Percentiles rank a stretch among this genome's conserved stretches.
These are phyloP conservation scores for Pseudotsuga menziesii DNA, from an alignment of 75 land plant species.

Conservation along the genomic window DNA sequence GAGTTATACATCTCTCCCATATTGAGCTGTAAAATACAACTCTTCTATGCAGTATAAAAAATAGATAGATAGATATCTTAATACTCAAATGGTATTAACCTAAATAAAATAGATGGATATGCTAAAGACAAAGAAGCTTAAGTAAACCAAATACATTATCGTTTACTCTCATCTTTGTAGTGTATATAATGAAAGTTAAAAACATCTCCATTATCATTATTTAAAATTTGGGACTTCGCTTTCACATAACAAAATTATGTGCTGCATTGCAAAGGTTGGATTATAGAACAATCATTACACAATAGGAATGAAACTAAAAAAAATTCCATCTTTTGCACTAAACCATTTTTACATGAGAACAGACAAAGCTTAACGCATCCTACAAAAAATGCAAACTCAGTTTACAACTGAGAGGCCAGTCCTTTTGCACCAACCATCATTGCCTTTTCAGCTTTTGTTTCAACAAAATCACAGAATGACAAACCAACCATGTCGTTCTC, in stretches of 20 bases:
- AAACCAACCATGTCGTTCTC: slow-evolving; percentile 97
- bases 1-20: no score
- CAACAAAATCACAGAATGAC: slow-evolving; percentile 95
- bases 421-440: slow-evolving; percentile 76
- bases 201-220: not conserved
- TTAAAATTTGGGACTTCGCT: not conserved
- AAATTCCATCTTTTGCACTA: not conserved
- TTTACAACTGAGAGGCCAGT: slow-evolving; percentile 94
- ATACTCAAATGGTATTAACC: not conserved
- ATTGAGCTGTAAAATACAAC: no score
- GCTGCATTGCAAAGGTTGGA: not conserved
- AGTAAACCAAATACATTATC: not conserved
- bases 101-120: not conserved
- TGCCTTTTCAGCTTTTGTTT: slow-evolving; percentile 81
- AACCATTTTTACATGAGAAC: not conserved
- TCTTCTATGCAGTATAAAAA: not conserved
- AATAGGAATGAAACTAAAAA: no score
- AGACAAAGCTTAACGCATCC: not conserved
- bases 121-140: not conserved
- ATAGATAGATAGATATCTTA: not conserved
- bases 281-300: not conserved
- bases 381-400: slow-evolving; percentile 17
- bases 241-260: not conserved
- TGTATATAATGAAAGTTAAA: not conserved
- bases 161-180: not conserved